Base-by-base conservation (phyloP, 1,284 basidiomycete species). In the Laetiporus sulphureus region DNA sequence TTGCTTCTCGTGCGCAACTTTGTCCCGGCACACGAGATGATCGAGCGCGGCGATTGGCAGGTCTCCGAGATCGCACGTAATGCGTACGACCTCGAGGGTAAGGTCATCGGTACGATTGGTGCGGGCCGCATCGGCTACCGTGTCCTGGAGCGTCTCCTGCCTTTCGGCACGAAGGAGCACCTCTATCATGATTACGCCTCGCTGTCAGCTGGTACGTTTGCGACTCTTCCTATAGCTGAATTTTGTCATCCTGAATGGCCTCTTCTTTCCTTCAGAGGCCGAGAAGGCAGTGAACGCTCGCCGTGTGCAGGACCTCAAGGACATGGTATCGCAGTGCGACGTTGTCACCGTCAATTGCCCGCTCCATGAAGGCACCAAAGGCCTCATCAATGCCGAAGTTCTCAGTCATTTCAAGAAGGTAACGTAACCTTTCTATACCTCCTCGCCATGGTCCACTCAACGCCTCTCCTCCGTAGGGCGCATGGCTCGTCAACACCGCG, bases 401-500 rank as follows among this genome's bases (percentile, higher is more conserved):
- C 71, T 97, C 53, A 75, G 76, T 58, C 84, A 88, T 69, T 89
- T 95, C 78, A 96, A 96, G 77, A 85, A 86, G 57, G 74, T 40
- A 13, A 5, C 4, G 15, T 5, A n/a, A n/a, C n/a, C n/a, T 18
- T 15, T 5, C 22, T 4, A 8, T 20, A 15, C n/a, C 8, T n/a
- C 21, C 30, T 29, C n/a, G 24, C 18, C 1, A 5, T 15, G 11
- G 5, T n/a, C 4, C 15, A 5, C 15, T 35, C 7, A 18, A 12
- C 24, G 4, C 37, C 24, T 12, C 19, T 18, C 34, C 32, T 23
- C 12, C 32, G n/a, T n/a, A 44, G 53, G 81, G 81, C 36, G 75
- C 86, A n/a, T 93, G 87, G 86, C 75, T 94, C 53, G 80, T 95
- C 60, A 94, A 95, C 76, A 94, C 91, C 24, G 92, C 92, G 32